phyloP scores from a whole-genome alignment of 2,329 filamentous ascomycete genomes.

The Sordariomycetes sp. region DNA sequence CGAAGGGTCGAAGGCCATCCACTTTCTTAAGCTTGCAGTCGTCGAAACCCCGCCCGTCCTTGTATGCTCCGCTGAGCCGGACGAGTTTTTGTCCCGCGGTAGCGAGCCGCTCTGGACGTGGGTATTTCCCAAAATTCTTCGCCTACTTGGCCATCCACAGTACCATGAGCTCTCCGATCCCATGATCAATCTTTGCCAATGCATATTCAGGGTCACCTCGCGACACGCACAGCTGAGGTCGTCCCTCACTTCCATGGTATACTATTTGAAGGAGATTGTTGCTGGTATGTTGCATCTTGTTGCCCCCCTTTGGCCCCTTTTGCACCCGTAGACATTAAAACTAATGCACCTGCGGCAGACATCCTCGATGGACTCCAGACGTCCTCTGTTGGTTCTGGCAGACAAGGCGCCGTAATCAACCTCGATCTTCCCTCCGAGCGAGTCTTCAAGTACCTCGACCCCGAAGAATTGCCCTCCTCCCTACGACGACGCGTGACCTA shows the following conservation, averaged over 20 bases:
- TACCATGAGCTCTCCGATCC: conserved; percentile 32
- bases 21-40: conserved; percentile 64
- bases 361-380: background rate
- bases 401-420: background rate
- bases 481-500: conserved; percentile 5
- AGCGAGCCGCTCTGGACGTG: conserved; percentile 52
- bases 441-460: background rate
- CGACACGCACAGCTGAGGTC: conserved; percentile 32
- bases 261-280: conserved; percentile 35
- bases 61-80: conserved; percentile 24
- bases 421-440: conserved; percentile 1
- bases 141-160: conserved; percentile 37
- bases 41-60: conserved; percentile 63
- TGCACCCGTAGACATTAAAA: background rate
- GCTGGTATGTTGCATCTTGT: conserved; percentile 22
- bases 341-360: background rate
- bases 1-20: conserved; percentile 59
- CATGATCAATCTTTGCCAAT: conserved; percentile 39
- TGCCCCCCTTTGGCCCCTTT: background rate
- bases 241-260: conserved; percentile 25
- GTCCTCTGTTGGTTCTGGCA: background rate
- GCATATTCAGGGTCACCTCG: conserved; percentile 29
- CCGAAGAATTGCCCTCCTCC: background rate
- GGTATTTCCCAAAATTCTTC: conserved; percentile 45
- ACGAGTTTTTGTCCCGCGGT: conserved; percentile 35